Evolutionary conservation across 768 basidiomycete genomes (phyloP).

Genomic region (Cyclocybe cylindracea): DNA sequence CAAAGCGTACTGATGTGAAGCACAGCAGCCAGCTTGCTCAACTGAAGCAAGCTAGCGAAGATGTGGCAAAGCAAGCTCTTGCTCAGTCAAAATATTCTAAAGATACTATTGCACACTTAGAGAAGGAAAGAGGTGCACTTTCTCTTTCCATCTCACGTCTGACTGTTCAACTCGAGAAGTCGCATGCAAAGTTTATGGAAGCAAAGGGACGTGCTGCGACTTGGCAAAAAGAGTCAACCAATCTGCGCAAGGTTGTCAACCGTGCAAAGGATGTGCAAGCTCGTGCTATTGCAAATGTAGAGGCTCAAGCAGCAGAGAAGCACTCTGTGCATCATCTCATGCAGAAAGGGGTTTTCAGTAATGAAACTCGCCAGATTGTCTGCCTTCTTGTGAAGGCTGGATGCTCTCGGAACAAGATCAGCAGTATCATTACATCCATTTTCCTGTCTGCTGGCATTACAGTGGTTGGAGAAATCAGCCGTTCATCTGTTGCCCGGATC

Average conservation of each 20-base stretch:
- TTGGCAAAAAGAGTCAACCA: not conserved
- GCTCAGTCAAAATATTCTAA: not conserved
- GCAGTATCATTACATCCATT: slow-evolving; percentile 15
- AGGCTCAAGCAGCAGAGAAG: slow-evolving; percentile 5
- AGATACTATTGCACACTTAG: slow-evolving; percentile 1
- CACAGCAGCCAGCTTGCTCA: not conserved
- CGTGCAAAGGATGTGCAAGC: not conserved
- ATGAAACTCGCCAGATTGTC: slow-evolving; percentile 18
- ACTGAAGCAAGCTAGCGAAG: slow-evolving; percentile 2
- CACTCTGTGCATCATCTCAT: slow-evolving; percentile 12
- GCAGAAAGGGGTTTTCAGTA: slow-evolving; percentile 18
- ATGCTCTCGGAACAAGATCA: slow-evolving; percentile 14
- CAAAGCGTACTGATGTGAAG: no score
- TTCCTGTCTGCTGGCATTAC: slow-evolving; percentile 14
- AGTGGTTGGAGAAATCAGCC: slow-evolving; percentile 15
- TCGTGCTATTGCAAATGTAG: slow-evolving; percentile 2
- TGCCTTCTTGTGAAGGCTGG: slow-evolving; percentile 16
- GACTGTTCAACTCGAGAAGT: slow-evolving; percentile 1
- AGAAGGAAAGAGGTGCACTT: slow-evolving; percentile 1
- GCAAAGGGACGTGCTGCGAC: no score
- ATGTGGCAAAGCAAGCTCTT: not conserved
- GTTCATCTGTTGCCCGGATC: slow-evolving; percentile 11
- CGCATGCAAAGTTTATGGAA: not conserved
- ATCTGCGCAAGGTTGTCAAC: not conserved
- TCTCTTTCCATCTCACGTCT: not conserved